phyloP scores from a whole-genome alignment of 805 yeast species.

The Sugiyamaella americana region DNA sequence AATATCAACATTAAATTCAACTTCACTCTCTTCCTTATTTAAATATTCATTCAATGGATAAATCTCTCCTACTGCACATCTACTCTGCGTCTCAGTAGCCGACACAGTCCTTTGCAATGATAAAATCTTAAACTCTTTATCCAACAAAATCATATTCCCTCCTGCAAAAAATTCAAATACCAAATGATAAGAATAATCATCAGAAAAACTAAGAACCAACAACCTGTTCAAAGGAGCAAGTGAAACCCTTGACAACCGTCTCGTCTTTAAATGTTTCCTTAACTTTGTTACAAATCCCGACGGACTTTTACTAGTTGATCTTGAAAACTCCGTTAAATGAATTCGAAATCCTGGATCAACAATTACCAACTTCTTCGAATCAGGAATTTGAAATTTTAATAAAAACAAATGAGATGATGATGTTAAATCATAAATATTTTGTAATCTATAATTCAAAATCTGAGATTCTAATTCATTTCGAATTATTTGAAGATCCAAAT shows the following conservation, averaged over 20 bases:
- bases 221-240: slow-evolving; percentile 79
- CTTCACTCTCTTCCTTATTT: slow-evolving; percentile 1
- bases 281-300: slow-evolving; percentile 79
- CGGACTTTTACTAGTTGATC: slow-evolving; percentile 77
- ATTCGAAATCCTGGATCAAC: slow-evolving; percentile 82
- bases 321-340: slow-evolving; percentile 71
- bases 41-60: slow-evolving; percentile 37
- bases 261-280: slow-evolving; percentile 77
- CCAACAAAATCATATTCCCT: slow-evolving; percentile 79
- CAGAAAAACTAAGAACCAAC: slow-evolving; percentile 78
- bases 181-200: slow-evolving; percentile 61
- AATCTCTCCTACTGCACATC: slow-evolving; percentile 65
- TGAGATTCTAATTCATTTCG: slow-evolving; percentile 55
- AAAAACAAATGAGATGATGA: slow-evolving; percentile 66
- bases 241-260: slow-evolving; percentile 63
- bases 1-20: neutral
- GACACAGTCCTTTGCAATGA: slow-evolving; percentile 73
- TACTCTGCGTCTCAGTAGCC: slow-evolving; percentile 48
- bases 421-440: slow-evolving; percentile 77
- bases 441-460: slow-evolving; percentile 62
- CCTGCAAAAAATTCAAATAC: slow-evolving; percentile 93
- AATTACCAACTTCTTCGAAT: slow-evolving; percentile 67
- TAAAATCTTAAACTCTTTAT: slow-evolving; percentile 59
- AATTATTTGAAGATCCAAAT: slow-evolving; percentile 72
- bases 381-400: slow-evolving; percentile 76